A percentile compares a stretch with the other conserved stretches of the same genome.
Conservation (phyloP, 495 filamentous ascomycete species). For the Clavariopsis aquatica region DNA sequence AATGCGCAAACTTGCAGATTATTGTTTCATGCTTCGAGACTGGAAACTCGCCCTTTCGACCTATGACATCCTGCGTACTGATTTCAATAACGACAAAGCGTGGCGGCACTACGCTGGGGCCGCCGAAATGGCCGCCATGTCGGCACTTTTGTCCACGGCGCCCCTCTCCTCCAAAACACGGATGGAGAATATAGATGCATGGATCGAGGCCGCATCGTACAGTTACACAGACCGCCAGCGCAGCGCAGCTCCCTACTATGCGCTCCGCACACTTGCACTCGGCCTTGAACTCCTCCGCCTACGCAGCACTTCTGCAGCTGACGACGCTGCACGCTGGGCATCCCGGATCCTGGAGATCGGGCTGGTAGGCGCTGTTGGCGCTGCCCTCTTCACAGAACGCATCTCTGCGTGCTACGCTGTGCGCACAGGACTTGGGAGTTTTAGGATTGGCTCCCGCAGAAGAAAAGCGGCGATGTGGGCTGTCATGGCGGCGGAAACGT, state of each 20-base stretch:
- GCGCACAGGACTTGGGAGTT: constrained; percentile 62
- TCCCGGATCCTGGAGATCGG: constrained; percentile 74
- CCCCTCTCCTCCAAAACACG: constrained; percentile 69
- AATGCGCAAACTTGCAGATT: constrained; percentile 92
- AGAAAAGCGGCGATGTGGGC: constrained; percentile 92
- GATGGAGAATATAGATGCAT: constrained; percentile 76
- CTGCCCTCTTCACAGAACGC: constrained; percentile 79
- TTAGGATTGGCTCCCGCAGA: constrained; percentile 66
- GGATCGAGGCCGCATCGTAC: constrained; percentile 85
- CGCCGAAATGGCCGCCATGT: constrained; percentile 89
- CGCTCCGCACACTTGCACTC: constrained; percentile 73
- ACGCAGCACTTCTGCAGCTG: constrained; percentile 73
- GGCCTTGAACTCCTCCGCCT: constrained; percentile 79
- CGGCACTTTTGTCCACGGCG: constrained; percentile 71
- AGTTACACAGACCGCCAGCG: constrained; percentile 79
- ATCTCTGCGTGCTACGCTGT: constrained; percentile 80
- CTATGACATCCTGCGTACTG: constrained; percentile 82
- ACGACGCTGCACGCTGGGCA: constrained; percentile 86
- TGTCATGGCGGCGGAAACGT: constrained; percentile 76
- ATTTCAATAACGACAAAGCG: constrained; percentile 92
- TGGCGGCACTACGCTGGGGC: constrained; percentile 93
- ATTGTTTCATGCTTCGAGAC: constrained; percentile 92
- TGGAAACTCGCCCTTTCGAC: constrained; percentile 89
- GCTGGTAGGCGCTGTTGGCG: constrained; percentile 70
- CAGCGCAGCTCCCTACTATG: constrained; percentile 67